Conservation (phyloP, 371 early-diverging fungal genomes). For the Apophysomyces ossiformis region DNA sequence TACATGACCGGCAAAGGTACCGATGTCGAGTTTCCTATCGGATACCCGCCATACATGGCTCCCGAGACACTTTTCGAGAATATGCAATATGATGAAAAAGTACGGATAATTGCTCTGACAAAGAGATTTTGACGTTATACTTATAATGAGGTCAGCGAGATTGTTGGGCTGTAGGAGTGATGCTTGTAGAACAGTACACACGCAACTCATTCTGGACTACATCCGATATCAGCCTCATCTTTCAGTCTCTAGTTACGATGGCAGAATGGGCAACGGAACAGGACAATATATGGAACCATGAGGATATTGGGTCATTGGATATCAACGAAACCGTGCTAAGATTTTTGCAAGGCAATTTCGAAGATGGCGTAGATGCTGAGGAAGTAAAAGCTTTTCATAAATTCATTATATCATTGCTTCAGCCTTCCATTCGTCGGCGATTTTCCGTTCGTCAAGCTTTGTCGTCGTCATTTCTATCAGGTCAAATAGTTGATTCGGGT, state of each 20-base stretch:
- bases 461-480: constrained; percentile 24
- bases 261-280: constrained; percentile 36
- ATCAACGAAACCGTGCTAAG: constrained; percentile 38
- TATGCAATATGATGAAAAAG: constrained; percentile 29
- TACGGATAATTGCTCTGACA: constrained; percentile 9
- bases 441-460: constrained; percentile 23
- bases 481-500: neutral
- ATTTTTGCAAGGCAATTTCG: constrained; percentile 33
- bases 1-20: constrained; percentile 64
- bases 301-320: constrained; percentile 36
- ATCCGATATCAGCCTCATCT: constrained; percentile 46
- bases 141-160: constrained; percentile 44
- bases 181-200: constrained; percentile 60
- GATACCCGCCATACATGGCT: constrained; percentile 47
- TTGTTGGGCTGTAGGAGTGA: constrained; percentile 65
- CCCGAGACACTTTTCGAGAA: constrained; percentile 38
- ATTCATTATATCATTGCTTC: constrained; percentile 34
- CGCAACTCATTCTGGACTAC: constrained; percentile 65
- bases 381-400: constrained; percentile 27
- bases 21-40: constrained; percentile 70
- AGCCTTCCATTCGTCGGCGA: constrained; percentile 23
- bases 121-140: neutral
- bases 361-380: constrained; percentile 10
- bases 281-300: constrained; percentile 36
- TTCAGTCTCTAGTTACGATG: constrained; percentile 42